phyloP scores from a whole-genome alignment of 2,329 filamentous ascomycete genomes.

The Coleophoma cylindrospora region DNA sequence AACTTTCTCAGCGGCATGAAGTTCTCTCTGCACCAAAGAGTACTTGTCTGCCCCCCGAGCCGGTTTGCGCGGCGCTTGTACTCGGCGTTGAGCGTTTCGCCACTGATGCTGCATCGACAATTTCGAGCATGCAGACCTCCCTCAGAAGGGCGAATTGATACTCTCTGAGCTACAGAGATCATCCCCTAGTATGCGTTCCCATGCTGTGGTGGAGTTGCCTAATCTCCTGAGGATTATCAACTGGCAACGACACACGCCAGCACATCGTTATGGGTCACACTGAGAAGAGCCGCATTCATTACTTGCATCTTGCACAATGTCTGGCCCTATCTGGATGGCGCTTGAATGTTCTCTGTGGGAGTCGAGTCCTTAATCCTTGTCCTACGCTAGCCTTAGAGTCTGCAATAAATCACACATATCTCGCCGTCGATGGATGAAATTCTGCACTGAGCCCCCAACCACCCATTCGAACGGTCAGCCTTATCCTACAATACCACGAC shows the following conservation, averaged over 20 bases:
- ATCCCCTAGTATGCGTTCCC: slow-evolving; percentile 27
- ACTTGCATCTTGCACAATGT: slow-evolving; percentile 27
- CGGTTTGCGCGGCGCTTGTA: slow-evolving; percentile 10
- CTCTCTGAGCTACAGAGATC: slow-evolving; percentile 24
- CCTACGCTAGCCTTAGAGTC: slow-evolving; percentile 26
- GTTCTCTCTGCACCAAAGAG: slow-evolving; percentile 13
- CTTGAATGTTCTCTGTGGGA: slow-evolving; percentile 21
- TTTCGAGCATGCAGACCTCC: slow-evolving; percentile 25
- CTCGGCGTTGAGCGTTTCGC: slow-evolving; percentile 22
- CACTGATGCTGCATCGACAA: slow-evolving; percentile 26
- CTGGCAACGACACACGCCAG: slow-evolving; percentile 83
- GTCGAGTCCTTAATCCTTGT: slow-evolving; percentile 25
- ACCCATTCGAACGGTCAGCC: slow-evolving; percentile 27
- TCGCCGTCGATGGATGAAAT: slow-evolving; percentile 47
- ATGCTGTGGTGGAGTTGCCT: slow-evolving; percentile 56
- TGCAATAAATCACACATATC: slow-evolving; percentile 62
- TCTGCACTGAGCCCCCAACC: slow-evolving; percentile 27
- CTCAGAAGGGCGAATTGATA: slow-evolving; percentile 24
- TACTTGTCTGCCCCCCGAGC: background rate
- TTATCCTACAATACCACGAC: slow-evolving; percentile 27
- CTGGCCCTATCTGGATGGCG: slow-evolving; percentile 33
- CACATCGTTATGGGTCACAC: slow-evolving; percentile 78
- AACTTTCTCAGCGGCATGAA: background rate
- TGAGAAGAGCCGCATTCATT: slow-evolving; percentile 55
- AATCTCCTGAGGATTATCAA: slow-evolving; percentile 63